phyloP scores from a whole-genome alignment of 2,329 filamentous ascomycete genomes.

The Aspergillus sergii region DNA sequence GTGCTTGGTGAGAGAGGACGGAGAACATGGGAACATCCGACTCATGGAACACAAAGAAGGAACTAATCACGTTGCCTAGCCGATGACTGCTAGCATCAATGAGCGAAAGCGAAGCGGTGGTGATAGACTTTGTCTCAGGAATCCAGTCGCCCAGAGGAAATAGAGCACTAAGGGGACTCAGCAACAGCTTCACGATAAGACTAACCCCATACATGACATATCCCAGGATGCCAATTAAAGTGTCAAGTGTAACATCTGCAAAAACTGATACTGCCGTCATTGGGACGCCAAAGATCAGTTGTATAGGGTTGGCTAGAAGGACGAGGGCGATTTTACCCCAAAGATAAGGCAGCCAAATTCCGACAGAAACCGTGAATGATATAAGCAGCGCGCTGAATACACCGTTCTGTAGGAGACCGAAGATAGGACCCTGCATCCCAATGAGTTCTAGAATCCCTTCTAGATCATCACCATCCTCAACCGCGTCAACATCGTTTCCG shows the following conservation, averaged over 20 bases:
- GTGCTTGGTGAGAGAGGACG: conserved; percentile 71
- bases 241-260: conserved; percentile 80
- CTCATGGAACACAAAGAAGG: conserved; percentile 47
- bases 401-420: conserved; percentile 88
- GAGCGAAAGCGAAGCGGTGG: conserved; percentile 44
- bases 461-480: conserved; percentile 81
- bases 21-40: conserved; percentile 76
- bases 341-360: conserved; percentile 89
- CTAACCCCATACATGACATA: conserved; percentile 46
- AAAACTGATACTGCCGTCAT: conserved; percentile 71
- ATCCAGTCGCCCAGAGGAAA: conserved; percentile 40
- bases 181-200: conserved; percentile 33
- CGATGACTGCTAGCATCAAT: conserved; percentile 46
- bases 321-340: conserved; percentile 83
- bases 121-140: conserved; percentile 39
- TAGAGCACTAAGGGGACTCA: conserved; percentile 38
- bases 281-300: conserved; percentile 67
- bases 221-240: conserved; percentile 66
- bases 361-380: conserved; percentile 79
- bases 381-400: conserved; percentile 92
- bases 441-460: conserved; percentile 96
- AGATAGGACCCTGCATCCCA: conserved; percentile 91
- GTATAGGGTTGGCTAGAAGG: conserved; percentile 74
- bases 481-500: conserved; percentile 58
- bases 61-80: conserved; percentile 39